Evolutionary conservation across 305 asterid genomes (phyloP).

Genomic region (Striga hermonthica): DNA sequence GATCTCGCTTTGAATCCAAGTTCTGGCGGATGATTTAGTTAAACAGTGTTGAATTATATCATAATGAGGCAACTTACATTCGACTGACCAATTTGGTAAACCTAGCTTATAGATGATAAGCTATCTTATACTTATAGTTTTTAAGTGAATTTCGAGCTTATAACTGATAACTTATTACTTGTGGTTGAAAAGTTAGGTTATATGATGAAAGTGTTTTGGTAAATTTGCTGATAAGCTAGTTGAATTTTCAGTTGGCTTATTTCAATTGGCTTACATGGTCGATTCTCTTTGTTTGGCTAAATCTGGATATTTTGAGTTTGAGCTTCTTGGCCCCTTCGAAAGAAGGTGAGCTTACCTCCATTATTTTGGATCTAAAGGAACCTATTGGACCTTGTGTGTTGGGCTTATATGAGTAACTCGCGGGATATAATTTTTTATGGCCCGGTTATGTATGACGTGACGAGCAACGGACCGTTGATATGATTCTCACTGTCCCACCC

Average conservation of each 20-base stretch:
- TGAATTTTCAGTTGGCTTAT: too few species aligned
- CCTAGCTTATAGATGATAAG: neutral
- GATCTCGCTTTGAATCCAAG: constrained; percentile 52
- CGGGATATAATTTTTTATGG: neutral
- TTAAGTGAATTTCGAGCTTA: neutral
- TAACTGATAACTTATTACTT: too few species aligned
- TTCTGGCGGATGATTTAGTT: neutral
- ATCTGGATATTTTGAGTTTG: neutral
- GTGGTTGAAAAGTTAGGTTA: too few species aligned
- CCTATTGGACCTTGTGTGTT: neutral
- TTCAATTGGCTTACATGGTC: too few species aligned
- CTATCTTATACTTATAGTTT: neutral
- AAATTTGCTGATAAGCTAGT: too few species aligned
- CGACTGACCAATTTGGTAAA: neutral
- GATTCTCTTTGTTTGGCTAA: neutral
- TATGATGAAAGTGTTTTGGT: too few species aligned
- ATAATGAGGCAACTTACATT: neutral
- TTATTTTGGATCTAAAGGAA: neutral
- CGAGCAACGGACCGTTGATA: constrained; percentile 10
- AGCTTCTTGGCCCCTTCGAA: neutral
- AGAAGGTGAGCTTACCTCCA: neutral
- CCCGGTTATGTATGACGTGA: constrained; percentile 5
- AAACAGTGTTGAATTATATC: constrained; percentile 9
- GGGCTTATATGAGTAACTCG: neutral
- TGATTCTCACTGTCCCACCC: constrained; percentile 33